Base-by-base conservation (phyloP, 805 yeast genomes). In the Sugiyamaella smithiae region DNA sequence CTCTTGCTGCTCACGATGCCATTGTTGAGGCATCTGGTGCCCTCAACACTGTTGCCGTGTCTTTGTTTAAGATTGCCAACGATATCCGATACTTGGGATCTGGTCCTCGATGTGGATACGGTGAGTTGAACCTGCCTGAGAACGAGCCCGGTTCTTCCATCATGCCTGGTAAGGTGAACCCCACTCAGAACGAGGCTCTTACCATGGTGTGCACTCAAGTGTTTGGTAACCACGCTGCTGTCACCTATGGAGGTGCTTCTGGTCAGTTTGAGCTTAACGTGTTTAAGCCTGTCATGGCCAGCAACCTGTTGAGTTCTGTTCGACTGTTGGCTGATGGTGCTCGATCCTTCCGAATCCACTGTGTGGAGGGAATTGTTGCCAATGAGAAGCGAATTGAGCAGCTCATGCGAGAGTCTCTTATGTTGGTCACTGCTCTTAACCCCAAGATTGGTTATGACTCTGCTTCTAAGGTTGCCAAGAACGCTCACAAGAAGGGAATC, bases 111-210 rank as follows among this genome's bases (percentile, higher is more conserved):
- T 93, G 99, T 74, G 99, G 99, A 56, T 93, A 93, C 73, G 97
- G 97, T 49, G 99, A 93, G 74, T 81, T 93, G 60, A 67, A 88
- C 23, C 76, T 93, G 61, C 99, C 99, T 56, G 98, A 91, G 76
- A 93, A 93, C 72, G 99, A 93, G 76, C 99, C 99, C 50, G 99
- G 99, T 66, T 88, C 97, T 52, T 89, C 97, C 24, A 93, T 93
- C 71, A 93, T 93, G 99, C 99, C 99, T 46, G 99, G 99, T 68
- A 93, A 93, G 76, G 97, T 93, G 56, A 93, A 93, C 80, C 99
- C 99, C 58, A 93, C 99, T 49, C 99, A 93, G 77, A 90, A 90
- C 71, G 99, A 93, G 78, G 99, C 99, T 48, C 75, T 93, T 68
- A 93, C 98, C 57, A 95, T 93, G 96, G 97, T 91, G 54, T 89